phyloP scores from a whole-genome alignment of 75 land plant species.

The Selaginella moellendorffii region DNA sequence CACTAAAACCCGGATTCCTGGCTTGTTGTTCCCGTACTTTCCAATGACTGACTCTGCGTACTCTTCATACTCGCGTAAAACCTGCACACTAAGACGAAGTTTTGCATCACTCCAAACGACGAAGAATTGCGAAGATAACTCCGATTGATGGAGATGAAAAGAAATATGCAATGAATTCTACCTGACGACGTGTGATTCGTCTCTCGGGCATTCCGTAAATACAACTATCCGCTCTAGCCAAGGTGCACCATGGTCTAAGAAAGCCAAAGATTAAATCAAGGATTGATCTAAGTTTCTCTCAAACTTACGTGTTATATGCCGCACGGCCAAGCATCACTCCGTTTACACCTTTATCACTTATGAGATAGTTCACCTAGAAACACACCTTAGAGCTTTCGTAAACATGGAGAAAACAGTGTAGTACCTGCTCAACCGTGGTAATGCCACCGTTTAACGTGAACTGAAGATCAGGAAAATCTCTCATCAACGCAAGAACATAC shows the following conservation, averaged over 20 bases:
- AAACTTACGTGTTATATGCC: constrained; percentile 57
- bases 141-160: neutral
- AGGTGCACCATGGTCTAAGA: neutral
- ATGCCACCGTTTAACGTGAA: constrained; percentile 65
- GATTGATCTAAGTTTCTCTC: too few relatives aligned
- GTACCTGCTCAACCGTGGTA: constrained; percentile 29
- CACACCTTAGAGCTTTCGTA: neutral
- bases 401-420: neutral
- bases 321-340: constrained; percentile 97
- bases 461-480: constrained; percentile 44
- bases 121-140: neutral
- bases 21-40: neutral
- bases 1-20: neutral
- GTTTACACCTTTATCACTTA: constrained; percentile 51
- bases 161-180: neutral
- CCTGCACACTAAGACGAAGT: too few relatives aligned
- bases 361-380: constrained; percentile 49
- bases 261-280: too few relatives aligned
- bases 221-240: neutral
- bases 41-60: neutral
- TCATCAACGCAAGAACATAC: constrained; percentile 42
- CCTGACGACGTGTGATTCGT: neutral
- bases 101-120: neutral
- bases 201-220: neutral
- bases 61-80: neutral